A percentile compares a stretch with the other conserved stretches of the same genome.
phyloP scores from a whole-genome alignment of 2,329 filamentous ascomycete genomes.

The Aspergillus phoenicis region DNA sequence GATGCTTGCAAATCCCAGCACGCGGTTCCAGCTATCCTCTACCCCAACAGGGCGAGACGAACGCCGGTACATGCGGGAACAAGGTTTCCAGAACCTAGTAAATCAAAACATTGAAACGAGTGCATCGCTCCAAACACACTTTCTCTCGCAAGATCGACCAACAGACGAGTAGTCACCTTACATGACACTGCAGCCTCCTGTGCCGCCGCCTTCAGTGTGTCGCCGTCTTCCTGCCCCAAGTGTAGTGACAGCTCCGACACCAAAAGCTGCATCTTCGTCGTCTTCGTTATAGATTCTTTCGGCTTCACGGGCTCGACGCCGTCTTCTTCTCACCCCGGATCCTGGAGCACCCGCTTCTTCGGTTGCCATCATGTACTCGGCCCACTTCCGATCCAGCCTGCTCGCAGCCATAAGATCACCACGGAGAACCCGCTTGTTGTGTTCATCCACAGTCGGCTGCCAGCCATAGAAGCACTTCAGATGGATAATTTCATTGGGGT shows the following conservation, averaged over 20 bases:
- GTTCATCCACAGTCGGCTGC: constrained; percentile 93
- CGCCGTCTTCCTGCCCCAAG: constrained; percentile 55
- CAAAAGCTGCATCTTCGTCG: constrained; percentile 63
- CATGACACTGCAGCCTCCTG: constrained; percentile 61
- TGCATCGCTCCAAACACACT: background rate
- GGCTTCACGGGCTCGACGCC: constrained; percentile 78
- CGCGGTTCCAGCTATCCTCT: constrained; percentile 6
- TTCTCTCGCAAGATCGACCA: constrained; percentile 1
- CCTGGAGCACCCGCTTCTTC: constrained; percentile 73
- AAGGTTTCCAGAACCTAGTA: constrained; percentile 20
- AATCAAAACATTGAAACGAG: background rate
- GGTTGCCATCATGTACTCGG: constrained; percentile 87
- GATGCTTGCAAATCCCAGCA: constrained; percentile 13
- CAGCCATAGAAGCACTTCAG: constrained; percentile 95
- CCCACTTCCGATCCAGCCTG: constrained; percentile 87
- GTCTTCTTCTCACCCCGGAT: constrained; percentile 67
- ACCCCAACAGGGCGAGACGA: background rate
- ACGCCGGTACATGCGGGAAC: background rate
- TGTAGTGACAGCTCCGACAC: constrained; percentile 35
- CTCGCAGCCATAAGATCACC: constrained; percentile 74
- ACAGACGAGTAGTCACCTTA: constrained; percentile 41
- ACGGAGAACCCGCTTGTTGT: constrained; percentile 79
- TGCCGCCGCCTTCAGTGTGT: constrained; percentile 63
- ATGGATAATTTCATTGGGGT: constrained; percentile 76
- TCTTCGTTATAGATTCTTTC: constrained; percentile 79